Percentiles rank a stretch among this genome's conserved stretches.
Evolutionary conservation across 2,329 filamentous ascomycete genomes (phyloP).

Genomic region (Fusarium sp.): DNA sequence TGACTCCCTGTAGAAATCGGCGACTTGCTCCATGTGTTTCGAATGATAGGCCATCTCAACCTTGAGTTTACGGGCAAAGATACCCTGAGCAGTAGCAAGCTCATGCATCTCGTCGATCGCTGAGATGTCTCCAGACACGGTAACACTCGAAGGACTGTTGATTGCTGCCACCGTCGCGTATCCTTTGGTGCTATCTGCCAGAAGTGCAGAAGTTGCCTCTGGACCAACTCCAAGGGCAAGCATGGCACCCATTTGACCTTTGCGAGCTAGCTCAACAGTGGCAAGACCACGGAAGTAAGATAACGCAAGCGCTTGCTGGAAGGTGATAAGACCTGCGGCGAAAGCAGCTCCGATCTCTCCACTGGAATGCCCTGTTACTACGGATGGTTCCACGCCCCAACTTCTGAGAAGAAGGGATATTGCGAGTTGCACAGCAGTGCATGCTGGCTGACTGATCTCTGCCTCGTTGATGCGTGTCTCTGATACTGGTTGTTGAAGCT

Average conservation of each 20-base stretch:
- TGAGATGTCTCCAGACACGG: slow-evolving; percentile 45
- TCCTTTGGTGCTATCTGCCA: not conserved
- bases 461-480: slow-evolving; percentile 46
- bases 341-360: slow-evolving; percentile 52
- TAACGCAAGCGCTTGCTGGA: slow-evolving; percentile 28
- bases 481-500: too few species aligned
- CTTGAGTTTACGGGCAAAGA: slow-evolving; percentile 45
- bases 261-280: slow-evolving; percentile 12
- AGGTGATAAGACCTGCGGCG: slow-evolving; percentile 42
- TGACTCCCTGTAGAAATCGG: not conserved
- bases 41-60: slow-evolving; percentile 24
- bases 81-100: slow-evolving; percentile 37
- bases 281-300: slow-evolving; percentile 31
- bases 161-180: slow-evolving; percentile 39
- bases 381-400: slow-evolving; percentile 42
- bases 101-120: slow-evolving; percentile 42
- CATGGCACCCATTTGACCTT: slow-evolving; percentile 35
- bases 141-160: slow-evolving; percentile 46
- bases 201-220: not conserved
- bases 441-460: slow-evolving; percentile 51
- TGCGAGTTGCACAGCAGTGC: slow-evolving; percentile 56
- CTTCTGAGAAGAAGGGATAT: slow-evolving; percentile 50
- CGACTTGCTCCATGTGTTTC: not conserved
- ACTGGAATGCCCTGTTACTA: slow-evolving; percentile 48
- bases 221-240: slow-evolving; percentile 31